Evolutionary conservation across 495 filamentous ascomycete genomes (phyloP).

Genomic region (Penicillium riverlandense): DNA sequence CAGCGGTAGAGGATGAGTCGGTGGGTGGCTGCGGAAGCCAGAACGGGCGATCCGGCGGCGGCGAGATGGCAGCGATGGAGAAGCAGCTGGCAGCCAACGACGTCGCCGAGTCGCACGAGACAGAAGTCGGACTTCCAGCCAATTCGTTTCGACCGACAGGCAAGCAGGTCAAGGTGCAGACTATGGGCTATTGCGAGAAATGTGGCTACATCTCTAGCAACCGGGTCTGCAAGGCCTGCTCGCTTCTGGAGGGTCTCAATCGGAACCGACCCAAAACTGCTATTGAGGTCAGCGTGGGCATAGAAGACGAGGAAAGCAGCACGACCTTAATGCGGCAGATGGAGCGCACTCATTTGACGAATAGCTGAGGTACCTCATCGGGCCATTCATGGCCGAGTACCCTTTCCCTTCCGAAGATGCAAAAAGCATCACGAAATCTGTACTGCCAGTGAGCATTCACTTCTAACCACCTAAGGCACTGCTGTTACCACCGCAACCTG

Average conservation of each 20-base stretch:
- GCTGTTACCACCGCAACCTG: too few relatives aligned
- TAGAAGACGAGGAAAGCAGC: constrained; percentile 50
- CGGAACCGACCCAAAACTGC: constrained; percentile 78
- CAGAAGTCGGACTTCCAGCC: constrained; percentile 53
- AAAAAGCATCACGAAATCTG: too few relatives aligned
- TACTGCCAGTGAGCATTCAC: not conserved
- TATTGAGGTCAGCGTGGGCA: constrained; percentile 48
- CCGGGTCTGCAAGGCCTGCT: constrained; percentile 90
- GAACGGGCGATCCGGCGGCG: constrained; percentile 61
- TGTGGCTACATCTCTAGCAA: constrained; percentile 97
- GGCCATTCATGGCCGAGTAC: too few relatives aligned
- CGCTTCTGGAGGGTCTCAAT: constrained; percentile 82
- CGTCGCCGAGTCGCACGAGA: constrained; percentile 55
- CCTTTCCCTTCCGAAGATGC: too few relatives aligned
- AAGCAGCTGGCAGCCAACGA: constrained; percentile 65
- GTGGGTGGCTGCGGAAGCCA: constrained; percentile 69
- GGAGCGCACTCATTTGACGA: constrained; percentile 44
- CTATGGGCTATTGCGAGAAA: constrained; percentile 73
- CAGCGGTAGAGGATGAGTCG: constrained; percentile 50
- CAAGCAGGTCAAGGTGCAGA: constrained; percentile 52
- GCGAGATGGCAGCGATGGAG: constrained; percentile 94
- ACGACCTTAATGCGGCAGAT: constrained; percentile 48
- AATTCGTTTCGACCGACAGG: constrained; percentile 12
- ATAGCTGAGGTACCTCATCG: constrained; percentile 10
- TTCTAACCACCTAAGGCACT: too few relatives aligned